phyloP scores from a whole-genome alignment of 768 basidiomycete species.

The Tephrocybe rancida region DNA sequence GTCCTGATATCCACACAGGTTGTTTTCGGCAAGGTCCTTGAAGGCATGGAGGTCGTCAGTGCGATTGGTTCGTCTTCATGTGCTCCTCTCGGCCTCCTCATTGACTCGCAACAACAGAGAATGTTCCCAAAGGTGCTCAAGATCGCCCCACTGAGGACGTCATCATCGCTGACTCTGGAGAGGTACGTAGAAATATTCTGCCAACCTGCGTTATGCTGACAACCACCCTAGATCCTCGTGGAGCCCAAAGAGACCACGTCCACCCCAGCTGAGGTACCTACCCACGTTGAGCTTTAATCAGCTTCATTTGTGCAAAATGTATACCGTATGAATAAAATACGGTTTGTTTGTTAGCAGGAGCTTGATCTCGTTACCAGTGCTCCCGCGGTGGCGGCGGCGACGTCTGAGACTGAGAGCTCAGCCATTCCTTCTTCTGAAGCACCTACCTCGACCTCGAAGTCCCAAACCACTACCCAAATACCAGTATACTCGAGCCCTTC shows the following conservation, averaged over 20 bases:
- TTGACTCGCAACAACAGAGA: slow-evolving; percentile 49
- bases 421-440: slow-evolving; percentile 6
- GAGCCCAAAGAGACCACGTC: slow-evolving; percentile 49
- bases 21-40: slow-evolving; percentile 90
- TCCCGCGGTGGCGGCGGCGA: slow-evolving; percentile 9
- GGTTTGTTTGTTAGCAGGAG: slow-evolving; percentile 52
- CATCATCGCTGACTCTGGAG: slow-evolving; percentile 82
- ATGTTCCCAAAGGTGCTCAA: slow-evolving; percentile 64
- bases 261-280: slow-evolving; percentile 88
- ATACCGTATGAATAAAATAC: slow-evolving; percentile 54
- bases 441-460: slow-evolving; percentile 2
- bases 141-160: slow-evolving; percentile 83
- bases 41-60: slow-evolving; percentile 87
- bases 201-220: neutral
- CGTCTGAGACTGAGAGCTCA: slow-evolving; percentile 13
- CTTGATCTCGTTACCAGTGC: slow-evolving; percentile 22
- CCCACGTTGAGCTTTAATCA: slow-evolving; percentile 90
- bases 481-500: slow-evolving; percentile 14
- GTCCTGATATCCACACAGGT: slow-evolving; percentile 55
- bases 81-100: neutral
- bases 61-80: slow-evolving; percentile 59
- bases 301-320: slow-evolving; percentile 37
- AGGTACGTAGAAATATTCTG: slow-evolving; percentile 50
- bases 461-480: slow-evolving; percentile 14
- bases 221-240: slow-evolving; percentile 45